A percentile compares a stretch with the other conserved stretches of the same genome.
Evolutionary conservation across 352 stramenopile genomes (phyloP).

Genomic region (Pythium brachiatum): DNA sequence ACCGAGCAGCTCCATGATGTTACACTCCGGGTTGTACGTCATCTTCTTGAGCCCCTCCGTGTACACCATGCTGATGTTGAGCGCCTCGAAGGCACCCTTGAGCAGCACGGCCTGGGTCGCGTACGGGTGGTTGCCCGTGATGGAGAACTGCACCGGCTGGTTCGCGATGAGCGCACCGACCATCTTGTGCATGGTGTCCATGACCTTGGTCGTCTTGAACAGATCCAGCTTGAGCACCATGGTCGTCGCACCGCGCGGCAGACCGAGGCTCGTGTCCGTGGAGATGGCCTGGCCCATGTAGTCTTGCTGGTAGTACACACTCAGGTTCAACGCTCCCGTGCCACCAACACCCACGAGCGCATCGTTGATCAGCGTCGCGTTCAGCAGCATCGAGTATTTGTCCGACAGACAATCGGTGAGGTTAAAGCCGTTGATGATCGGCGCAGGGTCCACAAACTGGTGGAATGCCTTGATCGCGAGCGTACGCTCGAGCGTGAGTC

Average conservation of each 20-base stretch:
- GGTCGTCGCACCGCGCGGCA: slow-evolving; percentile 5
- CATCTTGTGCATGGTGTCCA: slow-evolving; percentile 2
- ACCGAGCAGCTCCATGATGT: not conserved
- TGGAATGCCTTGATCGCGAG: slow-evolving; percentile 45
- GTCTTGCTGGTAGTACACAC: slow-evolving; percentile 52
- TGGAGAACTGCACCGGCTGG: slow-evolving; percentile 13
- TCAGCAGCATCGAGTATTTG: slow-evolving; percentile 49
- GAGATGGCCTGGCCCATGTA: slow-evolving; percentile 52
- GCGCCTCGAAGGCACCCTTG: slow-evolving; percentile 19
- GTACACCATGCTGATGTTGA: slow-evolving; percentile 37
- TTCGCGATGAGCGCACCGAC: slow-evolving; percentile 2
- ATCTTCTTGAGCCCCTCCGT: slow-evolving; percentile 22
- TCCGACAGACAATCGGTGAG: slow-evolving; percentile 37
- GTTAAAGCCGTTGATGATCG: slow-evolving; percentile 51
- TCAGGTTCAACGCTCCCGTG: slow-evolving; percentile 62
- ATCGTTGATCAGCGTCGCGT: slow-evolving; percentile 51
- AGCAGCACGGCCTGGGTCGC: slow-evolving; percentile 21
- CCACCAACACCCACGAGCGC: slow-evolving; percentile 44
- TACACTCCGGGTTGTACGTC: slow-evolving; percentile 2
- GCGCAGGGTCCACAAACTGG: slow-evolving; percentile 41
- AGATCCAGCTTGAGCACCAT: not conserved
- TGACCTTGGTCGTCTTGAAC: not conserved
- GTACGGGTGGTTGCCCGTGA: slow-evolving; percentile 28
- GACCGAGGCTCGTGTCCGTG: not conserved
- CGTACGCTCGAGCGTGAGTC: slow-evolving; percentile 40